phyloP scores from a whole-genome alignment of 129 eudicot species.

The Tagetes erecta region DNA sequence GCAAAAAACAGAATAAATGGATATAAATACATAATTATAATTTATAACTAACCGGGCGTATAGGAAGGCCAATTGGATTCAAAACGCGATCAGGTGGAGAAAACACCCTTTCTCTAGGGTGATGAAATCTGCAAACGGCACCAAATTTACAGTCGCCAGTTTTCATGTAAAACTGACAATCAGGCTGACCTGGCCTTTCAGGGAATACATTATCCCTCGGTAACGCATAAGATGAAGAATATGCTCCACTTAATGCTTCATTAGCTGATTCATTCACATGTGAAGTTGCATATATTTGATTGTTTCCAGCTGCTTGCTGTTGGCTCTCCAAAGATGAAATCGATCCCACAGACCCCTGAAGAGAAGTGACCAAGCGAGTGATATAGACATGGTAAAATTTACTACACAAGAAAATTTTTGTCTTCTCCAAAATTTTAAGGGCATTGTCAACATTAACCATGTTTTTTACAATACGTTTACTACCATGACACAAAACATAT shows the following conservation, averaged over 20 bases:
- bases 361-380: slow-evolving; percentile 12
- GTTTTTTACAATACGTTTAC: neutral
- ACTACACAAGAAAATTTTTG: slow-evolving; percentile 4
- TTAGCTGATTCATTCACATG: slow-evolving; percentile 50
- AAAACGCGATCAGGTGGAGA: slow-evolving; percentile 82
- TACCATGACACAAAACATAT: neutral
- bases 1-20: neutral
- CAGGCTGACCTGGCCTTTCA: slow-evolving; percentile 98
- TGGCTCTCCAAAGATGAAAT: slow-evolving; percentile 67
- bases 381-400: neutral
- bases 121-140: slow-evolving; percentile 93
- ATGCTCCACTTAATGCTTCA: slow-evolving; percentile 50
- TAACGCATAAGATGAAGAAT: slow-evolving; percentile 63
- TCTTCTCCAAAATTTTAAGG: neutral
- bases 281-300: slow-evolving; percentile 50
- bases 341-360: slow-evolving; percentile 74
- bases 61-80: slow-evolving; percentile 95
- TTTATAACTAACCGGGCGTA: slow-evolving; percentile 73
- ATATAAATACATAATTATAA: neutral
- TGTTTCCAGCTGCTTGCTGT: slow-evolving; percentile 59
- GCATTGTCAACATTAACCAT: neutral
- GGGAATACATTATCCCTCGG: slow-evolving; percentile 85
- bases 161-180: slow-evolving; percentile 94
- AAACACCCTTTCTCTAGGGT: slow-evolving; percentile 80
- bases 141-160: slow-evolving; percentile 99